A percentile compares a stretch with the other conserved stretches of the same genome.
These are phyloP conservation scores for Microdochium bolleyi DNA, from an alignment of 2,329 filamentous ascomycete genomes.

Conservation along the genomic window DNA sequence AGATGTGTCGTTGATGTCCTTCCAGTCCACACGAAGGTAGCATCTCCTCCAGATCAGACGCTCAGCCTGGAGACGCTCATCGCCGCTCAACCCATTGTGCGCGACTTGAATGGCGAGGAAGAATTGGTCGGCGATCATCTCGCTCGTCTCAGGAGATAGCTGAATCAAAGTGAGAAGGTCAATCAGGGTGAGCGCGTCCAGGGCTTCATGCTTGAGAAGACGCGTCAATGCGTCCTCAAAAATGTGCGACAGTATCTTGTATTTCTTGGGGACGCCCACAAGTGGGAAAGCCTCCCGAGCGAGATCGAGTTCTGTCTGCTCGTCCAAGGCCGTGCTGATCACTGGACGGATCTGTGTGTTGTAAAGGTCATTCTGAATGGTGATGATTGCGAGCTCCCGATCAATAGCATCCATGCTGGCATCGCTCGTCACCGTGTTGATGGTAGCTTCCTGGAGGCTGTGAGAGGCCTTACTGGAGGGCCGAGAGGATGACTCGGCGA, in stretches of 20 bases:
- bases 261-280: constrained; percentile 43
- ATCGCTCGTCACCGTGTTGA: constrained; percentile 14
- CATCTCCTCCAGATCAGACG: constrained; percentile 79
- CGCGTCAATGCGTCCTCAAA: constrained; percentile 63
- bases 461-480: constrained; percentile 18
- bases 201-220: constrained; percentile 62
- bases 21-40: constrained; percentile 80
- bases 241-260: constrained; percentile 60
- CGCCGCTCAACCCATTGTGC: constrained; percentile 45
- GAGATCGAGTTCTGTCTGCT: constrained; percentile 67
- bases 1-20: constrained; percentile 66
- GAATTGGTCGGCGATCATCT: constrained; percentile 62
- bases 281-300: constrained; percentile 60
- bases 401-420: constrained; percentile 44
- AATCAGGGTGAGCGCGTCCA: constrained; percentile 59
- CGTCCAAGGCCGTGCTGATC: constrained; percentile 68
- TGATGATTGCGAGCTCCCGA: constrained; percentile 58
- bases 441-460: constrained; percentile 14
- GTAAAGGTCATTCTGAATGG: constrained; percentile 74
- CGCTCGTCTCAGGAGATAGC: constrained; percentile 32
- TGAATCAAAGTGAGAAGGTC: constrained; percentile 72
- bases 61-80: constrained; percentile 49
- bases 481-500: constrained; percentile 49
- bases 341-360: constrained; percentile 56
- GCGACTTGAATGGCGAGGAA: constrained; percentile 61